Conservation (phyloP, 805 yeast genomes). For the Tetrapisispora fleetii region DNA sequence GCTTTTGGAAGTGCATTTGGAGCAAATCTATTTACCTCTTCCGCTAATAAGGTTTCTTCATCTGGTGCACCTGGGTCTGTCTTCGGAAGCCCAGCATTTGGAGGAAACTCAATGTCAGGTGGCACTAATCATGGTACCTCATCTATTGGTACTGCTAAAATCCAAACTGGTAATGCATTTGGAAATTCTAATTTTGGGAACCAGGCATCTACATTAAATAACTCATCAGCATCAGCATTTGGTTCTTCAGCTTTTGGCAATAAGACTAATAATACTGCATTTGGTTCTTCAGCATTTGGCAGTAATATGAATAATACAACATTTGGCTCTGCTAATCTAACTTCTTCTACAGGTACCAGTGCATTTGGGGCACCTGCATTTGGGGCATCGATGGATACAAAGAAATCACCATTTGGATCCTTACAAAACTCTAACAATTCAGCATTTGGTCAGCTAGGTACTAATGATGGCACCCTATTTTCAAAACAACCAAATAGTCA, state of each 20-base stretch:
- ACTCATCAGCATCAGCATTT: conserved; percentile 1
- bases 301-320: neutral
- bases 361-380: conserved; percentile 19
- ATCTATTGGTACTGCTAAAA: conserved; percentile 8
- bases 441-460: neutral
- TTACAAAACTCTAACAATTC: neutral
- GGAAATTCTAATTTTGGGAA: conserved; percentile 3
- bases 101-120: neutral
- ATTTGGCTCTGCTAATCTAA: neutral
- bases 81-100: conserved; percentile 15
- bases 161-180: conserved; percentile 10
- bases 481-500: neutral
- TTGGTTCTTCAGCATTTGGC: no score
- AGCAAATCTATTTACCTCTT: conserved; percentile 1
- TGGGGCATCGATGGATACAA: conserved; percentile 4
- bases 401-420: neutral
- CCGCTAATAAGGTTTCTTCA: conserved; percentile 8
- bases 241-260: conserved; percentile 6
- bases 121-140: conserved; percentile 17
- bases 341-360: conserved; percentile 5
- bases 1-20: neutral
- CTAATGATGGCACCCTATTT: neutral
- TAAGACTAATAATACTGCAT: conserved; percentile 4
- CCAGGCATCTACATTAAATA: neutral
- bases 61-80: conserved; percentile 9